Evolutionary conservation across 345 rosid species (phyloP).

Genomic region (Toxicodendron radicans): DNA sequence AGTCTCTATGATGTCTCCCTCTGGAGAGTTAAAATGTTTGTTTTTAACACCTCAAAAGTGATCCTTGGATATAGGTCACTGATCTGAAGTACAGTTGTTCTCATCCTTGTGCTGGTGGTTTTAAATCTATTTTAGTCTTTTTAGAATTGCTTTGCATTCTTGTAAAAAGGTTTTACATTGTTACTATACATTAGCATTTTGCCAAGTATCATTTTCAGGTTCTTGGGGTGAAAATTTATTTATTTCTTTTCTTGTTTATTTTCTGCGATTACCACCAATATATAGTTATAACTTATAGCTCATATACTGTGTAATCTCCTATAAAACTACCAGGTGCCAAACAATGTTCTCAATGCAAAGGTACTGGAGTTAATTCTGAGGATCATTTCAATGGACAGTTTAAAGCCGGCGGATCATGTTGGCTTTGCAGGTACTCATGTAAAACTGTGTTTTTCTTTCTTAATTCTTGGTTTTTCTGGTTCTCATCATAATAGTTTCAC

Average conservation of each 20-base stretch:
- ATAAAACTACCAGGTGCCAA: slow-evolving; percentile 45
- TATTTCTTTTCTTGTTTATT: not conserved
- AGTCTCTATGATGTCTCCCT: not conserved
- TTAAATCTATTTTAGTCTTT: not conserved
- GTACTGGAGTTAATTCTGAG: slow-evolving; percentile 75
- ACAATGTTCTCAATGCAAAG: slow-evolving; percentile 73
- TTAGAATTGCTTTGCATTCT: not conserved
- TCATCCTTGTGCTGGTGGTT: not conserved
- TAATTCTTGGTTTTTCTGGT: not conserved
- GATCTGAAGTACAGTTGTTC: not conserved
- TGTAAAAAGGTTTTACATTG: not conserved
- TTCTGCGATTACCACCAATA: not conserved
- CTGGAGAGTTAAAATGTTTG: not conserved
- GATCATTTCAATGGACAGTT: slow-evolving; percentile 97
- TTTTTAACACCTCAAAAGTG: too few species aligned
- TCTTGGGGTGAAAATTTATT: not conserved
- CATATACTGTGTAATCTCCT: slow-evolving; percentile 10
- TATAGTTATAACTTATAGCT: not conserved
- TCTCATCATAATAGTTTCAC: not conserved
- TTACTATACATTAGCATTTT: not conserved
- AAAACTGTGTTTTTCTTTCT: not conserved
- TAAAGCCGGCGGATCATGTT: slow-evolving; percentile 87
- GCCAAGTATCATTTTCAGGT: not conserved
- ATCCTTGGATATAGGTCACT: not conserved
- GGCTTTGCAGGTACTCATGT: slow-evolving; percentile 82